phyloP scores from a whole-genome alignment of 2,329 filamentous ascomycete genomes.

The Microsporum audouinii region DNA sequence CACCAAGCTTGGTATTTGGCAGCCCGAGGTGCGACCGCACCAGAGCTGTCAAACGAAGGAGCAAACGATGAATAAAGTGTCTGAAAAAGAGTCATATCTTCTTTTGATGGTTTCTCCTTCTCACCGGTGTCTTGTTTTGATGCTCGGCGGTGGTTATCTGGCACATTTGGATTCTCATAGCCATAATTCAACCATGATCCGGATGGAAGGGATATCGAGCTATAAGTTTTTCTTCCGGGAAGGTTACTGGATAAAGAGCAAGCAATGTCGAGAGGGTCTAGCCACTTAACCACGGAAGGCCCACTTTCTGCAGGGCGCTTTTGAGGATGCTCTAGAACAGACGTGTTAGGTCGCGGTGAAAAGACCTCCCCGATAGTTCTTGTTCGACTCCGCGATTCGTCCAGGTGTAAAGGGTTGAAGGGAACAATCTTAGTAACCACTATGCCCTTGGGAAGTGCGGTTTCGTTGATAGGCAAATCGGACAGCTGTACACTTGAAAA shows the following conservation, averaged over 20 bases:
- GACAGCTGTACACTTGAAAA: constrained; percentile 67
- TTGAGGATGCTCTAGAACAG: constrained; percentile 32
- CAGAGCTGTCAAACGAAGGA: constrained; percentile 36
- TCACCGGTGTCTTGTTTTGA: neutral
- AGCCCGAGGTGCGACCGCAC: constrained; percentile 32
- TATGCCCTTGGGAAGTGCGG: constrained; percentile 62
- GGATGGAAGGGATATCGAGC: constrained; percentile 29
- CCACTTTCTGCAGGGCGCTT: constrained; percentile 25
- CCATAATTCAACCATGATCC: constrained; percentile 37
- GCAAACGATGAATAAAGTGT: constrained; percentile 39
- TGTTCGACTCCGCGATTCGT: constrained; percentile 22
- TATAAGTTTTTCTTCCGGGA: constrained; percentile 32
- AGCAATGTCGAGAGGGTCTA: constrained; percentile 31
- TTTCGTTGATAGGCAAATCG: constrained; percentile 44
- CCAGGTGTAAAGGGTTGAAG: constrained; percentile 25
- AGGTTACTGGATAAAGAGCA: constrained; percentile 25
- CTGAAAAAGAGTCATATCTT: constrained; percentile 20
- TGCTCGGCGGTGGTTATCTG: neutral
- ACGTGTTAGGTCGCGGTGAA: constrained; percentile 28
- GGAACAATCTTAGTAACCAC: constrained; percentile 56
- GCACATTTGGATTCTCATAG: constrained; percentile 2
- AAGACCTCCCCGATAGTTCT: constrained; percentile 38
- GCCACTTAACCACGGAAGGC: constrained; percentile 27
- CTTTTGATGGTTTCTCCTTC: constrained; percentile 9
- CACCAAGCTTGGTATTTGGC: constrained; percentile 38